Conservation (phyloP, 2,329 filamentous ascomycete genomes). For the Trichoderma hamatum region DNA sequence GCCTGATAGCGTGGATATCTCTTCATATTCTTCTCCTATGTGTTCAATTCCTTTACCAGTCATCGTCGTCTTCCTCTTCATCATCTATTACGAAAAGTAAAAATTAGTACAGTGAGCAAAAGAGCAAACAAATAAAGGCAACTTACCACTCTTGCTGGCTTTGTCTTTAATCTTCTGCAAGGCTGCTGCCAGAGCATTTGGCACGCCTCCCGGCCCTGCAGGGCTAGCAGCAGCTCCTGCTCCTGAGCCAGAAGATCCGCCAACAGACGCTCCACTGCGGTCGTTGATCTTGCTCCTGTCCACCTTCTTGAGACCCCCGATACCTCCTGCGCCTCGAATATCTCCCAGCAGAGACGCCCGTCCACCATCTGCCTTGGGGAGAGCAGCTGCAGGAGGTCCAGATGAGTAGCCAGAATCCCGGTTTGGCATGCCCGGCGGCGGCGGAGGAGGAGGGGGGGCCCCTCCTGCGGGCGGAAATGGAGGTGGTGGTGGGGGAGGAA, state of each 20-base stretch:
- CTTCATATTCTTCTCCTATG: not conserved
- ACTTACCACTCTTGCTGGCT: constrained; percentile 92
- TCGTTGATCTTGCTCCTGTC: constrained; percentile 70
- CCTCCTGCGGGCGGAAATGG: constrained; percentile 38
- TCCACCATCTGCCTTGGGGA: constrained; percentile 48
- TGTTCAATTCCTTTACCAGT: constrained; percentile 55
- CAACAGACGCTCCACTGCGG: constrained; percentile 67
- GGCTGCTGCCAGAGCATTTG: constrained; percentile 78
- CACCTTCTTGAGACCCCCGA: constrained; percentile 74
- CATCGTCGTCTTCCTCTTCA: constrained; percentile 75
- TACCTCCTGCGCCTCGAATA: constrained; percentile 71
- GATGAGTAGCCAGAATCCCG: constrained; percentile 62
- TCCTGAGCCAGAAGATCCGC: constrained; percentile 52
- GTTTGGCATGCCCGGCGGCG: constrained; percentile 52
- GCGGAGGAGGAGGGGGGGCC: constrained; percentile 48
- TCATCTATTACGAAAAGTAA: constrained; percentile 59
- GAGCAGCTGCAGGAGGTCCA: constrained; percentile 51
- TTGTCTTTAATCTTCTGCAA: constrained; percentile 86
- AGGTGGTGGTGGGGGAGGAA: constrained; percentile 43
- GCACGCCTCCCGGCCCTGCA: constrained; percentile 66
- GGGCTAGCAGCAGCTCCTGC: constrained; percentile 55
- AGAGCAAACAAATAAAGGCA: not conserved
- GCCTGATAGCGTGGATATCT: not conserved
- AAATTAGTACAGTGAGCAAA: not conserved
- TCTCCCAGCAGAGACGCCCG: constrained; percentile 68